These are phyloP conservation scores for Histomonas meleagridis DNA, from an alignment of 208 protist species.

Conservation along the genomic window DNA sequence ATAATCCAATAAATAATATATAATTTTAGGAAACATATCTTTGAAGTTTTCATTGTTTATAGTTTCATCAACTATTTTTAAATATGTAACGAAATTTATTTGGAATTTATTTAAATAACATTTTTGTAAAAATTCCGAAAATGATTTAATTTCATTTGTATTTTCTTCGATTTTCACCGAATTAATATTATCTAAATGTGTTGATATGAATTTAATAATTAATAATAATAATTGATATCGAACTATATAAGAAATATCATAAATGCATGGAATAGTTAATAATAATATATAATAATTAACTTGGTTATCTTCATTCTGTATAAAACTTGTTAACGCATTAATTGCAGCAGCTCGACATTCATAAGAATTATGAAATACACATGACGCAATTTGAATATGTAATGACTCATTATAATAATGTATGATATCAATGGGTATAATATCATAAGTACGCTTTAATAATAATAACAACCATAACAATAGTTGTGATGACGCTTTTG, in stretches of 20 bases:
- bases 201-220: not conserved
- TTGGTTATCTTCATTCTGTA: not conserved
- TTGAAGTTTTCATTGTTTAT: not conserved
- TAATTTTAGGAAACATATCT: not conserved
- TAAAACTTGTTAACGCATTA: not conserved
- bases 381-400: not conserved
- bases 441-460: not conserved
- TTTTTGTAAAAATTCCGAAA: no score
- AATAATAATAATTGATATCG: not conserved
- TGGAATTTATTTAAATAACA: no score
- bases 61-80: not conserved
- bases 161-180: no score
- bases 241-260: not conserved
- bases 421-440: no score
- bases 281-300: no score
- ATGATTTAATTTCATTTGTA: no score
- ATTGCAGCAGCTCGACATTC: not conserved
- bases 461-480: not conserved
- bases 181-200: no score
- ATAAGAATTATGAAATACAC: not conserved
- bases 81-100: not conserved
- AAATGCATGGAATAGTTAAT: not conserved
- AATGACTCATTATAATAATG: not conserved
- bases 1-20: not conserved
- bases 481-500: not conserved